Percentiles rank a stretch among this genome's conserved stretches.
phyloP scores from a whole-genome alignment of 805 yeast genomes.

The Peterozyma xylosa region DNA sequence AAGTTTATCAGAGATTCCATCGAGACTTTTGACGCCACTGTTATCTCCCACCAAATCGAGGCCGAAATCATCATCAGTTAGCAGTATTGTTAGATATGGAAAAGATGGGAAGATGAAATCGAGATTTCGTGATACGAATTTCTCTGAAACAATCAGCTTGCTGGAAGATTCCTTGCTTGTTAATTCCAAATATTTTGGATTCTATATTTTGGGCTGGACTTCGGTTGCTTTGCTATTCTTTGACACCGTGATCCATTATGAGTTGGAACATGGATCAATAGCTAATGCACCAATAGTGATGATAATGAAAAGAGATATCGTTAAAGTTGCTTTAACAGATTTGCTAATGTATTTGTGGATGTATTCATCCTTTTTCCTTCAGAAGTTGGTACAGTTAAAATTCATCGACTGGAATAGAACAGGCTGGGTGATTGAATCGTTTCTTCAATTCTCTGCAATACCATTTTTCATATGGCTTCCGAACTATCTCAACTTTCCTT shows the following conservation, averaged over 20 bases:
- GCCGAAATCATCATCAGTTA: too few relatives aligned
- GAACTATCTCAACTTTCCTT: conserved; percentile 53
- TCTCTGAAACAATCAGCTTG: conserved; percentile 35
- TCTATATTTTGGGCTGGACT: conserved; percentile 77
- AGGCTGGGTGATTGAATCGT: conserved; percentile 60
- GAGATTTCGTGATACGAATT: conserved; percentile 47
- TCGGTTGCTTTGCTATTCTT: conserved; percentile 47
- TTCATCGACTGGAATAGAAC: conserved; percentile 48
- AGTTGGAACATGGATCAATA: conserved; percentile 33
- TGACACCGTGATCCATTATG: conserved; percentile 47
- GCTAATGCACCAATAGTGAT: conserved; percentile 46
- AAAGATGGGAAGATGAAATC: conserved; percentile 34
- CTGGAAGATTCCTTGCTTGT: conserved; percentile 42
- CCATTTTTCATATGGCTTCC: conserved; percentile 49
- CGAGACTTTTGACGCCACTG: too few relatives aligned
- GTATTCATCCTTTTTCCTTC: conserved; percentile 56
- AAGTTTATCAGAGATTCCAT: too few relatives aligned
- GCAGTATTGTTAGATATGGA: conserved; percentile 11
- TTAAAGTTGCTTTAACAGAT: conserved; percentile 69
- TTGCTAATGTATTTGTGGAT: conserved; percentile 61
- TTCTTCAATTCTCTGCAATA: conserved; percentile 47
- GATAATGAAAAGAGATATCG: conserved; percentile 52
- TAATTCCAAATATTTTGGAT: conserved; percentile 59
- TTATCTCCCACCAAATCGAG: too few relatives aligned
- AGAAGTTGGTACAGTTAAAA: conserved; percentile 38